Conservation (phyloP, 768 basidiomycete genomes). For the Lentinula raphanica region DNA sequence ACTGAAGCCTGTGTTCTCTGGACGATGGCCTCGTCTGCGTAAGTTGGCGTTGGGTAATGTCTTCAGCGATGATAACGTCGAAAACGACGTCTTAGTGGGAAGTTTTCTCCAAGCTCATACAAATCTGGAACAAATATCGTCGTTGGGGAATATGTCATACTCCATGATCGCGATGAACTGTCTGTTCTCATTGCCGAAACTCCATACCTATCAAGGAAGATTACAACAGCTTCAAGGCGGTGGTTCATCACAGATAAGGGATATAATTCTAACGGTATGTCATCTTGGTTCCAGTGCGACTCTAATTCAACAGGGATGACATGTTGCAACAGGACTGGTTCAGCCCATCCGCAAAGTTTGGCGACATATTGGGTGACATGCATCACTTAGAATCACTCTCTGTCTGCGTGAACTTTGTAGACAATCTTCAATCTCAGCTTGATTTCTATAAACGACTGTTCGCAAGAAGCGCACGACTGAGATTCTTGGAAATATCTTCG, state of each 20-base stretch:
- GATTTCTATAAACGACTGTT: slow-evolving; percentile 12
- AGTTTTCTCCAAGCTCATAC: slow-evolving; percentile 14
- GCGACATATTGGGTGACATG: slow-evolving; percentile 8
- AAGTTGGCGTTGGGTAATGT: slow-evolving; percentile 13
- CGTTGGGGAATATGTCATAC: slow-evolving; percentile 10
- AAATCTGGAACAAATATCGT: slow-evolving; percentile 6
- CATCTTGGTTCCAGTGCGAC: neutral
- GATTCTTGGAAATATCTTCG: slow-evolving; percentile 13
- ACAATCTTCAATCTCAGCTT: slow-evolving; percentile 4
- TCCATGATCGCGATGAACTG: slow-evolving; percentile 9
- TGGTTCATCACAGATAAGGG: slow-evolving; percentile 9
- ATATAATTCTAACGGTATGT: slow-evolving; percentile 8
- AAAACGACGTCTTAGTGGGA: slow-evolving; percentile 5
- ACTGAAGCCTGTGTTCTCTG: slow-evolving; percentile 10
- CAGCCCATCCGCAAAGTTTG: slow-evolving; percentile 15
- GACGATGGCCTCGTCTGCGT: slow-evolving; percentile 12
- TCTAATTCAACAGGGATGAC: neutral
- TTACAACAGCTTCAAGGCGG: slow-evolving; percentile 13
- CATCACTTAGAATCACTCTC: slow-evolving; percentile 9
- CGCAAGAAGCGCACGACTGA: slow-evolving; percentile 9
- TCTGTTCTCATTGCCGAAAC: slow-evolving; percentile 10
- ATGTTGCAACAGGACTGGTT: slow-evolving; percentile 11
- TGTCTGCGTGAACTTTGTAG: slow-evolving; percentile 16
- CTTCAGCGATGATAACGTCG: neutral
- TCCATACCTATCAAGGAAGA: slow-evolving; percentile 11